Evolutionary conservation across 768 basidiomycete species (phyloP).

Genomic region (Termitomyces sp.): DNA sequence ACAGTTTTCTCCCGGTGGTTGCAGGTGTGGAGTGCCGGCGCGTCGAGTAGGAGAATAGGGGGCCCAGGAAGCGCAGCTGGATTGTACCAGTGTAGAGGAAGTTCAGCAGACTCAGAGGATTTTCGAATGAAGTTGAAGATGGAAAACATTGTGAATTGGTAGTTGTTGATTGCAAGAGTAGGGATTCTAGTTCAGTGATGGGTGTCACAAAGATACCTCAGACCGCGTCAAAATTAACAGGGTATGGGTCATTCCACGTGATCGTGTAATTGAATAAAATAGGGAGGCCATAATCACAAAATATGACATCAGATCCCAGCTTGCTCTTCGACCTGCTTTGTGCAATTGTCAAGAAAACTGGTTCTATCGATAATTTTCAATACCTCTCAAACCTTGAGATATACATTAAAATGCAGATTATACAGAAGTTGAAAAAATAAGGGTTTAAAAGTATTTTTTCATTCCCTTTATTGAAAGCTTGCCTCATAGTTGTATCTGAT

Average conservation of each 20-base stretch:
- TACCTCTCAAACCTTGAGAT: too few species aligned
- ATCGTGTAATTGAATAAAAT: too few species aligned
- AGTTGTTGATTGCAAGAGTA: neutral
- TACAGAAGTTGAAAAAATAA: too few species aligned
- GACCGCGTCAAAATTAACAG: neutral
- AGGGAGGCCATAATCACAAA: too few species aligned
- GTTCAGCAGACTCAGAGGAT: neutral
- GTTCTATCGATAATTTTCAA: too few species aligned
- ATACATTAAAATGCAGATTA: too few species aligned
- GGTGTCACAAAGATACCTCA: neutral
- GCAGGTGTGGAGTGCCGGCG: neutral
- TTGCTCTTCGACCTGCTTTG: too few species aligned
- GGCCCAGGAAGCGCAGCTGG: neutral
- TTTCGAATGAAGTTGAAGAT: neutral
- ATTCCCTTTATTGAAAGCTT: too few species aligned
- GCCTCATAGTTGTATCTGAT: too few species aligned
- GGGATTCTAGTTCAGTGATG: neutral
- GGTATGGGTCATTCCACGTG: neutral
- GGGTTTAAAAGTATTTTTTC: too few species aligned
- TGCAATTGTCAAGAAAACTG: too few species aligned
- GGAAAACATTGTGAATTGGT: neutral
- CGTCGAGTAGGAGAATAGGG: constrained; percentile 1
- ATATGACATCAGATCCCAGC: too few species aligned
- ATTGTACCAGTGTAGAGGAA: neutral
- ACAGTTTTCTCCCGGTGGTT: neutral